Conservation (phyloP, 768 basidiomycete genomes). For the Amanita pallidorosea region DNA sequence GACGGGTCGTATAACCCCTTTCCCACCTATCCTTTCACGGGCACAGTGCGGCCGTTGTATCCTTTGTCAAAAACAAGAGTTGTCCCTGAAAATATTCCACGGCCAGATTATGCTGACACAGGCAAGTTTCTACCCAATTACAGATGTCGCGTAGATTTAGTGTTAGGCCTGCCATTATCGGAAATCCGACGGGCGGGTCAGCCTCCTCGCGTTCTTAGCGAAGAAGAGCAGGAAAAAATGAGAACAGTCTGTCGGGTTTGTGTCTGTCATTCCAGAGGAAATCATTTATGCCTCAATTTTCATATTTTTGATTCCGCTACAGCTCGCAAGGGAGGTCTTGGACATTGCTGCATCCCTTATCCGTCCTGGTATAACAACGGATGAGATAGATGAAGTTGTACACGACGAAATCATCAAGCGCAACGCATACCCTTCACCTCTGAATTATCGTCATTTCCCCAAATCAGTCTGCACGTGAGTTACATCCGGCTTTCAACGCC, state of each 20-base stretch:
- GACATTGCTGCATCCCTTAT: conserved; percentile 83
- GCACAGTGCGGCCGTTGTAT: conserved; percentile 71
- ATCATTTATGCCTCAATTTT: background rate
- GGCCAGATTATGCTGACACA: conserved; percentile 78
- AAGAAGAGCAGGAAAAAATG: conserved; percentile 85
- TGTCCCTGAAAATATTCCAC: conserved; percentile 75
- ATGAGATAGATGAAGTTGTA: conserved; percentile 88
- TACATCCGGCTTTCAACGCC: background rate
- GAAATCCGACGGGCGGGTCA: conserved; percentile 50
- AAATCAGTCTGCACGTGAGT: conserved; percentile 91
- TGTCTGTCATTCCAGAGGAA: conserved; percentile 6
- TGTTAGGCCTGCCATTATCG: conserved; percentile 44
- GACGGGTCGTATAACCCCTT: conserved; percentile 79
- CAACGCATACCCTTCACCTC: conserved; percentile 86
- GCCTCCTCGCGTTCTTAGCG: conserved; percentile 52
- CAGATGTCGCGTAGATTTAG: background rate
- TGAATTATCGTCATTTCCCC: conserved; percentile 86
- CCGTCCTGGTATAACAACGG: conserved; percentile 89
- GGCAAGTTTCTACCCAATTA: conserved; percentile 17
- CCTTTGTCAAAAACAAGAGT: conserved; percentile 71
- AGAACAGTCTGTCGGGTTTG: conserved; percentile 74
- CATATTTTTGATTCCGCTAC: background rate
- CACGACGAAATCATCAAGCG: conserved; percentile 88
- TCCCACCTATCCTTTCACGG: conserved; percentile 68
- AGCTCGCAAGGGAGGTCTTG: conserved; percentile 90